Base-by-base conservation (phyloP, 1,139 yeast species). In the Saccharomyces hybrid region DNA sequence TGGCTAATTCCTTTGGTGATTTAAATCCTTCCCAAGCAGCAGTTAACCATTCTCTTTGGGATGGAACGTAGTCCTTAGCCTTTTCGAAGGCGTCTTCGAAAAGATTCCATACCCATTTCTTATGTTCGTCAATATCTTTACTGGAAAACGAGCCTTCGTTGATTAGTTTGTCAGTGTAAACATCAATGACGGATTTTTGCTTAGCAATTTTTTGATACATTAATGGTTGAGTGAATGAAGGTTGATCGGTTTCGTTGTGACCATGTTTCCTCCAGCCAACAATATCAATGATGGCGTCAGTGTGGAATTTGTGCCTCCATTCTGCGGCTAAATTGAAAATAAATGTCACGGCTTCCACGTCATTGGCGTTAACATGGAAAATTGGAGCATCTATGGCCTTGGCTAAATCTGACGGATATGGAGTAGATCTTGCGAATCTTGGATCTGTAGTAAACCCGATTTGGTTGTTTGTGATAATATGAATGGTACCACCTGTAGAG, bases 401-500 rank as follows among this genome's bases (percentile, higher is more conserved):
- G 66, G 98, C 99, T 70, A 95, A 82, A 77, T 93, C 99, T 26
- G 97, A 88, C 66, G 99, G 98, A 74, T 93, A 95, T 68, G 95
- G 93, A 51, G 99, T 93, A 34, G 99, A 93, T 78, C 99, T 86
- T 41, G 97, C 91, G 69, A 87, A 87, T 78, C 97, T 82, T 64
- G 99, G 99, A 73, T 93, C 98, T 53, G 99, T 93, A 62, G 99
- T 93, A 82, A 93, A 93, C 75, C 99, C 99, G 73, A 93, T 93
- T 80, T 93, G 99, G 78, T 93, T 93, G 76, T 95, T 95, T 62
- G 93, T 90, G 69, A 93, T 91, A 63, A 93, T 82, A 75, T 93
- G 99, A 63, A 93, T 80, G 55, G 98, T 90, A 81, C 99, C 99
- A 78, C 99, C 99, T 53, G 98, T 91, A 55, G 97, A 84, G 77